Percentiles rank a stretch among this genome's conserved stretches.
These are phyloP conservation scores for Heliocybe sulcata DNA, from an alignment of 1,284 basidiomycete genomes.

Conservation along the genomic window DNA sequence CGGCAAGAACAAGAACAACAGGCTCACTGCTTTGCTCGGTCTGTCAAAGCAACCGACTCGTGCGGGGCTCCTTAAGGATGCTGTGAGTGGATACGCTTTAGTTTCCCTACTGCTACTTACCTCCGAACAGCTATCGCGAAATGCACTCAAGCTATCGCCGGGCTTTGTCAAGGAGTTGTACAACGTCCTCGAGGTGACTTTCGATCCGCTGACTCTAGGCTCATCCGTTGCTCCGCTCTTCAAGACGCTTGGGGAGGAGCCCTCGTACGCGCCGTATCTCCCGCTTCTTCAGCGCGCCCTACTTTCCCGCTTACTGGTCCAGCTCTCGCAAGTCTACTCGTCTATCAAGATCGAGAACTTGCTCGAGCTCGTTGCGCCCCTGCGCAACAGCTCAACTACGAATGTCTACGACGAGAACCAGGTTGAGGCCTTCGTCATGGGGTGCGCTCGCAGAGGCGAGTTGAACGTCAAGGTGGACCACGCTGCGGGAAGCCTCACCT, in stretches of 20 bases:
- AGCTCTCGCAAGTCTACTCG: conserved; percentile 93
- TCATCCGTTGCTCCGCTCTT: conserved; percentile 81
- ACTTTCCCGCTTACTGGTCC: conserved; percentile 89
- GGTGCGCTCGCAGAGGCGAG: conserved; percentile 85
- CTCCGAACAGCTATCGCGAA: conserved; percentile 60
- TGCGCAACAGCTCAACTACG: conserved; percentile 53
- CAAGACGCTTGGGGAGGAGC: conserved; percentile 47
- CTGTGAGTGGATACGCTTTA: conserved; percentile 52
- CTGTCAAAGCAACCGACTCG: conserved; percentile 85
- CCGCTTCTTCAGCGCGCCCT: conserved; percentile 89
- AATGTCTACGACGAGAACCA: conserved; percentile 58
- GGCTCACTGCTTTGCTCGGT: conserved; percentile 84
- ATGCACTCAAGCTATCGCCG: conserved; percentile 82
- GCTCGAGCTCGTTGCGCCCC: conserved; percentile 69
- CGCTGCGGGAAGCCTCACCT: conserved; percentile 79
- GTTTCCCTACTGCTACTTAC: conserved; percentile 4
- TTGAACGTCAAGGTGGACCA: conserved; percentile 90
- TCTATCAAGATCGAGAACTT: conserved; percentile 79
- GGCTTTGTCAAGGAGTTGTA: conserved; percentile 77
- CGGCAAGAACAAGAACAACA: conserved; percentile 71
- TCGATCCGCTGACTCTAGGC: conserved; percentile 91
- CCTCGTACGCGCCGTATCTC: conserved; percentile 74
- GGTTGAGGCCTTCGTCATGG: conserved; percentile 91
- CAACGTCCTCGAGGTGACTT: conserved; percentile 88
- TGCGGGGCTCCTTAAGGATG: conserved; percentile 78